Base-by-base conservation (phyloP, 129 eudicot genomes). In the Escallonia rubra region DNA sequence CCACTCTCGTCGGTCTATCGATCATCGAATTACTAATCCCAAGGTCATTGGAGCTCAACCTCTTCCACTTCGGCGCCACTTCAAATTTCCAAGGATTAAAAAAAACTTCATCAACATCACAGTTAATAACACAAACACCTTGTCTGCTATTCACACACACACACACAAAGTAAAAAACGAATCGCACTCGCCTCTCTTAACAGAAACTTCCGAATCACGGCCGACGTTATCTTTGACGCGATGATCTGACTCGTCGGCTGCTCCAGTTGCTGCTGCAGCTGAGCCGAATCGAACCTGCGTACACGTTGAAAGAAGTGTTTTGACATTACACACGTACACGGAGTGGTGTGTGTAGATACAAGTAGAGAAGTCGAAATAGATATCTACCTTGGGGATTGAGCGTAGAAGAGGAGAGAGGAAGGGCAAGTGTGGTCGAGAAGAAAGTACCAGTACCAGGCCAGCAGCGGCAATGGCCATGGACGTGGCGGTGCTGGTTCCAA, bases 31-130 rank as follows among this genome's bases (percentile, higher is more conserved):
- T 75, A 55, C 73, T 73, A 59, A 88, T 83, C 59, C 91, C 96
- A 64, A 91, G 83, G 41, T 91, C 98, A 60, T 81, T 73, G 5
- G 96, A 88, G 56, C 80, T 80, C 71, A 81, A 81, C 60, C 67
- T 86, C 79, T 80, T 88, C 96, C 96, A 88, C 10, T 62, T 59
- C 1, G 77, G 62, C 65, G 63, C 79, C 64, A 74, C 82, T 83
- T 66, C 73, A 65, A 72, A 39, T 49, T 66, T 70, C 71, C 54
- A 41, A 57, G 46, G n/a, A 48, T 46, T 8, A 12, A 57, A 57
- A 55, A 58, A 47, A 57, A 16, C 23, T 42, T 42, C 61, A 57
- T 16, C 43, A 57, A 41, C 43, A 46, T 12, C 46, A 41, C 9
- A 44, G 46, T 15, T 9, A 63, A 49, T 10, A 38, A 38, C 11